phyloP scores from a whole-genome alignment of 306 rosid species.

The Fagus crenata region DNA sequence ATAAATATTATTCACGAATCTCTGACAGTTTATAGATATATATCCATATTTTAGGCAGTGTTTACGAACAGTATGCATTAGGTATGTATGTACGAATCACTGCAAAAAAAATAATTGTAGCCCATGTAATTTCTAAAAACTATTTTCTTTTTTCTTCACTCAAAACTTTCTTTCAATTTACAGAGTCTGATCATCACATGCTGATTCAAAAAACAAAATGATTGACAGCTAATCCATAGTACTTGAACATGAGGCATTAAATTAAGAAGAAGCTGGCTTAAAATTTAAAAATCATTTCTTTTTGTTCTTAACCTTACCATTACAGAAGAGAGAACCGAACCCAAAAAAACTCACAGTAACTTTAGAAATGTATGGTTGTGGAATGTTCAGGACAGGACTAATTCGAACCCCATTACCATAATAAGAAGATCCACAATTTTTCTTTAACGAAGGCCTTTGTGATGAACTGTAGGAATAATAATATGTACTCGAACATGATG shows the following conservation, averaged over 20 bases:
- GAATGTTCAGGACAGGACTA: conserved; percentile 83
- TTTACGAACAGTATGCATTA: background rate
- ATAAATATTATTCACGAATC: background rate
- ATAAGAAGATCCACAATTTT: conserved; percentile 36
- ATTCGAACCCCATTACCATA: conserved; percentile 67
- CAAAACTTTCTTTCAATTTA: conserved; percentile 28
- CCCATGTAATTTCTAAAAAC: background rate
- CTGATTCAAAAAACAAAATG: conserved; percentile 29
- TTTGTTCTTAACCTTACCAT: conserved; percentile 68
- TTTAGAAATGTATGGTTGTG: conserved; percentile 82
- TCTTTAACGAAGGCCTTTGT: conserved; percentile 49
- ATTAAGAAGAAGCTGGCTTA: background rate
- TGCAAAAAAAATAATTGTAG: too few species aligned
- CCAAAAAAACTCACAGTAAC: conserved; percentile 79
- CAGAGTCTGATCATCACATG: conserved; percentile 48
- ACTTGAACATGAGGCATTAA: conserved; percentile 28
- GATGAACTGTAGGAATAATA: conserved; percentile 48
- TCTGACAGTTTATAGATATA: too few species aligned
- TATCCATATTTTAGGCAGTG: too few species aligned
- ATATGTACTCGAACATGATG: conserved; percentile 60
- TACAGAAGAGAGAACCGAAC: conserved; percentile 74
- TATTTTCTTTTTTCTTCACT: background rate
- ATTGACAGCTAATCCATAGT: conserved; percentile 36
- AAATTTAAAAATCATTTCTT: conserved; percentile 40
- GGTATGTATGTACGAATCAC: background rate